Conservation (phyloP, 2,329 filamentous ascomycete genomes). For the Ophiostoma piceae region DNA sequence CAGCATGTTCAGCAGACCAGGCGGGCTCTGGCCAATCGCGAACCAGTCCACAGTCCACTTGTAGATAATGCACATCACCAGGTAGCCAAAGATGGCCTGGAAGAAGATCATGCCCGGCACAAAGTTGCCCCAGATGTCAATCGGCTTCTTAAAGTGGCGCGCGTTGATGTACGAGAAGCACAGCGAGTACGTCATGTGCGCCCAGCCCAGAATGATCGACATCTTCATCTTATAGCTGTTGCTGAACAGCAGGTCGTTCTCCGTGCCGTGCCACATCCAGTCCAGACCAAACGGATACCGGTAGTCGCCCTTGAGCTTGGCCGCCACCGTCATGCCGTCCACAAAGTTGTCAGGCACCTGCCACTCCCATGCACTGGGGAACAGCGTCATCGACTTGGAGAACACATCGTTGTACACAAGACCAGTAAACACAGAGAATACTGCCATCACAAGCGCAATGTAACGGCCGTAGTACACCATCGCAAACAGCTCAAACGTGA, state of each 20-base stretch:
- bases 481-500: slow-evolving; percentile 85
- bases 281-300: slow-evolving; percentile 95
- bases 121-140: slow-evolving; percentile 97
- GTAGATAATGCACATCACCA: slow-evolving; percentile 89
- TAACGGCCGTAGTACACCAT: slow-evolving; percentile 99
- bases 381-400: slow-evolving; percentile 85
- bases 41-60: slow-evolving; percentile 94
- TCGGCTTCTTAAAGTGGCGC: slow-evolving; percentile 85
- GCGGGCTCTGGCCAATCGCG: slow-evolving; percentile 61
- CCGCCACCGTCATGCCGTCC: slow-evolving; percentile 56
- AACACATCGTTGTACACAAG: slow-evolving; percentile 97
- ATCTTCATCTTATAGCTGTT: slow-evolving; percentile 99
- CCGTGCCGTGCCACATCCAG: slow-evolving; percentile 92
- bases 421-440: slow-evolving; percentile 95
- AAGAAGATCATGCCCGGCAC: slow-evolving; percentile 99
- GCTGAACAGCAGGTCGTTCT: slow-evolving; percentile 90
- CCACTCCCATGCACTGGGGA: slow-evolving; percentile 86
- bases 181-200: slow-evolving; percentile 97
- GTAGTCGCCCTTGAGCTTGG: slow-evolving; percentile 63
- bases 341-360: slow-evolving; percentile 61
- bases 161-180: slow-evolving; percentile 91
- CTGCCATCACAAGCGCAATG: slow-evolving; percentile 96
- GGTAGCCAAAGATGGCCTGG: slow-evolving; percentile 96
- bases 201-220: slow-evolving; percentile 94
- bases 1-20: slow-evolving; percentile 93